Evolutionary conservation across 352 stramenopile species (phyloP).

Genomic region (Phytophthora fragariaefolia): DNA sequence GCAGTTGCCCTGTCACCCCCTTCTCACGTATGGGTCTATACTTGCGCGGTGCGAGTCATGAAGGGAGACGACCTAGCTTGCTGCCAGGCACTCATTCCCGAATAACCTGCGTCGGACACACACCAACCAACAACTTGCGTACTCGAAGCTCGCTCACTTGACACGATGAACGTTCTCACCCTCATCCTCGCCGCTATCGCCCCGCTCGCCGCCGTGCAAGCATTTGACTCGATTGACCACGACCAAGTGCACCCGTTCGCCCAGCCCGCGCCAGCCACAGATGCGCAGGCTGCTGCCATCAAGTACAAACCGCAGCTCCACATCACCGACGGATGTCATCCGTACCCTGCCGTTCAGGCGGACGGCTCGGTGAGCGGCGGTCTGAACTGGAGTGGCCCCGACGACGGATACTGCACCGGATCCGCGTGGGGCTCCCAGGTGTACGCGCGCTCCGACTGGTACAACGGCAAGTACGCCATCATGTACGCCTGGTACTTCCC

Average conservation of each 20-base stretch:
- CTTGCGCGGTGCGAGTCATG: too few relatives aligned
- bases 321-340: not conserved
- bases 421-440: conserved; percentile 12
- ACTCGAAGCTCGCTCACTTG: too few relatives aligned
- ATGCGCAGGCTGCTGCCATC: not conserved
- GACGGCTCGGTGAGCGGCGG: not conserved
- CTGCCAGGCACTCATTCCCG: not conserved
- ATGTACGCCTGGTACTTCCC: conserved; percentile 29
- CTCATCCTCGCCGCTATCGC: not conserved
- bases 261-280: not conserved
- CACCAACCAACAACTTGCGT: not conserved
- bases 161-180: not conserved
- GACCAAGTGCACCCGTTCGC: not conserved
- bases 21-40: too few relatives aligned
- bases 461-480: conserved; percentile 7
- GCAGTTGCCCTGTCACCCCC: too few relatives aligned
- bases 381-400: not conserved
- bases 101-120: not conserved
- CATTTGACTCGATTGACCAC: not conserved
- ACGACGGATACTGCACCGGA: conserved; percentile 1
- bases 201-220: not conserved
- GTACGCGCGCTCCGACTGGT: conserved; percentile 7
- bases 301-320: not conserved
- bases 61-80: not conserved
- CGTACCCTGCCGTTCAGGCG: not conserved